These are phyloP conservation scores for Boechera retrofracta DNA, from an alignment of 345 rosid genomes.

Conservation along the genomic window DNA sequence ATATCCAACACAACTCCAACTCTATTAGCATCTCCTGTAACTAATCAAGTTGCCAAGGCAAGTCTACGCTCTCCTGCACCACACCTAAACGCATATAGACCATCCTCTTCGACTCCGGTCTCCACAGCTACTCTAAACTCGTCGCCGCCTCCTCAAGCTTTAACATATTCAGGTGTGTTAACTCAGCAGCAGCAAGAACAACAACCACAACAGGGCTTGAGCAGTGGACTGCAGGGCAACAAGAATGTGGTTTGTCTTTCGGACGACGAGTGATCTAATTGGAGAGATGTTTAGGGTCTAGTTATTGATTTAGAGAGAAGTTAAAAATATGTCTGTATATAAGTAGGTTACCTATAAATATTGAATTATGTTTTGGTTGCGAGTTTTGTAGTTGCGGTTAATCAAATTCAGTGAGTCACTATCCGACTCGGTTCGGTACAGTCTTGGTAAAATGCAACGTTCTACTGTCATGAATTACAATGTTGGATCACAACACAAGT, in stretches of 20 bases:
- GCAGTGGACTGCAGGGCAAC: constrained; percentile 25
- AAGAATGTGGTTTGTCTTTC: constrained; percentile 40
- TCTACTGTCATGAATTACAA: neutral
- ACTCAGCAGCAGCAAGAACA: constrained; percentile 13
- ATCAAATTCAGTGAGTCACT: neutral
- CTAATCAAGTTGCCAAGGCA: constrained; percentile 18
- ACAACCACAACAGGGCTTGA: constrained; percentile 29
- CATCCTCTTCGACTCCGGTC: constrained; percentile 27
- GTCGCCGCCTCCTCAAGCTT: constrained; percentile 6
- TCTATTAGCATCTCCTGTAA: constrained; percentile 32
- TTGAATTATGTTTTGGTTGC: too few relatives aligned
- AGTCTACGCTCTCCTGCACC: constrained; percentile 18
- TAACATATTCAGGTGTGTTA: constrained; percentile 2
- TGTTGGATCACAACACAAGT: neutral
- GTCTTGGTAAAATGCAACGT: constrained; percentile 18
- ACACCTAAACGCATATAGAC: constrained; percentile 28
- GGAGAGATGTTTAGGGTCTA: constrained; percentile 15
- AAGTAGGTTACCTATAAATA: neutral
- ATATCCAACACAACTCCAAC: constrained; percentile 34
- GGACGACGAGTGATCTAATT: constrained; percentile 40
- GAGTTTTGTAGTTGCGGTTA: neutral
- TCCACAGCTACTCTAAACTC: constrained; percentile 10
- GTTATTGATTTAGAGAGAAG: neutral
- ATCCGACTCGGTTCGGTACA: neutral
- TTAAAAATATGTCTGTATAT: neutral